Base-by-base conservation (phyloP, 148 eudicot species). In the Euryodendron excelsum region DNA sequence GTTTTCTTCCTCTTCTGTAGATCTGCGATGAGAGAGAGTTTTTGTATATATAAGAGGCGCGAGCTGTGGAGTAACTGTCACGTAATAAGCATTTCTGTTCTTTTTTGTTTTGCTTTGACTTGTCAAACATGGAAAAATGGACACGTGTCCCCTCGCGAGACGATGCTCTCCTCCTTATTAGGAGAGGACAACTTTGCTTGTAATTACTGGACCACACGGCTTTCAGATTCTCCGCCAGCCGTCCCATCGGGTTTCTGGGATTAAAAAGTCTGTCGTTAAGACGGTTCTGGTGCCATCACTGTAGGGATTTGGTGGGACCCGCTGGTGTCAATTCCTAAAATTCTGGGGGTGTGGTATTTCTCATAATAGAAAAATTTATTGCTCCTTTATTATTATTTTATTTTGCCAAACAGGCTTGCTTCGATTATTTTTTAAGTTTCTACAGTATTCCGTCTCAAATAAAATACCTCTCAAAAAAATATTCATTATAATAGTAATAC, bases 21-120 rank as follows among this genome's bases (percentile, higher is more conserved):
- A 5, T 18, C 10, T 34, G 7, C n/a, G 25, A 2, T 50, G 60
- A 20, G 60, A n/a, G 60, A 55, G 69, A 64, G 69, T 33, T 11
- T 23, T 41, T 44, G 15, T 23, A 44, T 41, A 44, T 25, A 39
- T 2, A 27, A 10, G n/a, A 20, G 47, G 76, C 47, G 47, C 41
- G 75, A 36, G 64, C 10, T 55, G 48, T 55, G 47, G 76, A 73
- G 77, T 73, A 73, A 73, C 77, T 14, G 48, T 23, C 77, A 73
- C 28, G 77, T 2, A 56, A 73, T 20, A 7, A 25, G 65, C 65
- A 61, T 61, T 62, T 65, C 17, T n/a, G 15, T 18, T 65, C 7
- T 0, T 34, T 33, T 64, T 34, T 6, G 17, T 15, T 25, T 55
- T n/a, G 15, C 1, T 20, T 37, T 73, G 65, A 56, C 50, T 56